phyloP scores from a whole-genome alignment of 805 yeast genomes.

The Sugiyamaella mastotermitis region DNA sequence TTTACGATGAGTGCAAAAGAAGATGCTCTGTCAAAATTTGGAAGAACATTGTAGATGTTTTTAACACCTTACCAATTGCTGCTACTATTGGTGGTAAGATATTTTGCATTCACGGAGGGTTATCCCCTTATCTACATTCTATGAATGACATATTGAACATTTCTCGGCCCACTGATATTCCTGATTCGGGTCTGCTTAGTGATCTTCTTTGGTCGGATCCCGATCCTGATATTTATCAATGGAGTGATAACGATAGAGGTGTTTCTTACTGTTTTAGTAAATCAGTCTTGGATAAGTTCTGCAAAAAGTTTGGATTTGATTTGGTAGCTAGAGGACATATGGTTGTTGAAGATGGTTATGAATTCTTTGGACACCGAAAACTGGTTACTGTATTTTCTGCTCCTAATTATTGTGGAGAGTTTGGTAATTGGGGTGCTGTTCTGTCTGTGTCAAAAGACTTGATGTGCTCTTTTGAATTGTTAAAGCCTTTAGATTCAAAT shows the following conservation, averaged over 20 bases:
- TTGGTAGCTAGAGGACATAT: constrained; percentile 74
- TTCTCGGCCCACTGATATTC: constrained; percentile 72
- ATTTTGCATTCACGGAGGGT: constrained; percentile 79
- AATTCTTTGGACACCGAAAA: constrained; percentile 60
- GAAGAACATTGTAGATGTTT: constrained; percentile 85
- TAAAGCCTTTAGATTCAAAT: constrained; percentile 52
- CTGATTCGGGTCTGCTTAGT: constrained; percentile 65
- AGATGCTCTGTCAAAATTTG: constrained; percentile 82
- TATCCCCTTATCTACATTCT: constrained; percentile 61
- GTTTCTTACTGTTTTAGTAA: constrained; percentile 70
- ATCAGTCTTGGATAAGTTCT: constrained; percentile 64
- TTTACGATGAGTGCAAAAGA: constrained; percentile 93
- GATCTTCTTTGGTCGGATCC: constrained; percentile 79
- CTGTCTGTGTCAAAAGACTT: constrained; percentile 90
- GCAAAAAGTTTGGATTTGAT: constrained; percentile 65
- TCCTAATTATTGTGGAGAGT: constrained; percentile 68
- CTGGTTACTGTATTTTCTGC: constrained; percentile 64
- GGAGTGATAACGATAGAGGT: constrained; percentile 79
- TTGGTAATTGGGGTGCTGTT: constrained; percentile 91
- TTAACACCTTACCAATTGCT: constrained; percentile 87
- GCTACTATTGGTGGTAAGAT: constrained; percentile 90
- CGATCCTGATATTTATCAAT: constrained; percentile 63
- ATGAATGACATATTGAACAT: constrained; percentile 67
- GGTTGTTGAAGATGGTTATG: constrained; percentile 75
- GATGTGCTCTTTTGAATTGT: constrained; percentile 79